These are phyloP conservation scores for Candida glucosophila DNA, from an alignment of 1,139 yeast genomes.

Conservation along the genomic window DNA sequence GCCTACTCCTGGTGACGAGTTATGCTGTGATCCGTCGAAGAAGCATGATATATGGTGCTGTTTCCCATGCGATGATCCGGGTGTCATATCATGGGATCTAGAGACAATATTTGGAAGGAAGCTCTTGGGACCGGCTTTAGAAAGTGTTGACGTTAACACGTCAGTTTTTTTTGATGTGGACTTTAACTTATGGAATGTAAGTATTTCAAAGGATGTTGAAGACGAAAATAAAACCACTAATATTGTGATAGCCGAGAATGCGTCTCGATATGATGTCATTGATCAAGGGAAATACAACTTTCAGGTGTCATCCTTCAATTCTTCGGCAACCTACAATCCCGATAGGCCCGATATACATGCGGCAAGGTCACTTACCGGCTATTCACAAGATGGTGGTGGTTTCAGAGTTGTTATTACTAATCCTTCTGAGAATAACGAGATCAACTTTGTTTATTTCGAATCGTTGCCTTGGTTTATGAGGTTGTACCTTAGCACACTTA, in stretches of 20 bases:
- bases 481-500: slow-evolving; percentile 65
- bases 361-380: slow-evolving; percentile 84
- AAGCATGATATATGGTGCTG: slow-evolving; percentile 59
- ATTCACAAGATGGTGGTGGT: slow-evolving; percentile 88
- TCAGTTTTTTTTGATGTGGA: slow-evolving; percentile 39
- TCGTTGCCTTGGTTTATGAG: slow-evolving; percentile 92
- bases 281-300: too few species aligned
- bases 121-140: slow-evolving; percentile 60
- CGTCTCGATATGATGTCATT: too few species aligned
- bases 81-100: slow-evolving; percentile 45
- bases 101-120: slow-evolving; percentile 61
- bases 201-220: slow-evolving; percentile 10
- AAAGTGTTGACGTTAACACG: too few species aligned
- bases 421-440: slow-evolving; percentile 38
- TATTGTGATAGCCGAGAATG: slow-evolving; percentile 1
- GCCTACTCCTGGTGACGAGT: slow-evolving; percentile 59
- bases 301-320: slow-evolving; percentile 25
- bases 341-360: slow-evolving; percentile 59
- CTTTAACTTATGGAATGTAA: slow-evolving; percentile 26
- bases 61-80: slow-evolving; percentile 60
- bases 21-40: slow-evolving; percentile 65
- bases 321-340: slow-evolving; percentile 23
- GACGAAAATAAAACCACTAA: slow-evolving; percentile 1
- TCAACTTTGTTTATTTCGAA: slow-evolving; percentile 61
- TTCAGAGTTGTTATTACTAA: slow-evolving; percentile 70